Base-by-base conservation (phyloP, 129 eudicot species). In the Centrapalus pauciflorus region DNA sequence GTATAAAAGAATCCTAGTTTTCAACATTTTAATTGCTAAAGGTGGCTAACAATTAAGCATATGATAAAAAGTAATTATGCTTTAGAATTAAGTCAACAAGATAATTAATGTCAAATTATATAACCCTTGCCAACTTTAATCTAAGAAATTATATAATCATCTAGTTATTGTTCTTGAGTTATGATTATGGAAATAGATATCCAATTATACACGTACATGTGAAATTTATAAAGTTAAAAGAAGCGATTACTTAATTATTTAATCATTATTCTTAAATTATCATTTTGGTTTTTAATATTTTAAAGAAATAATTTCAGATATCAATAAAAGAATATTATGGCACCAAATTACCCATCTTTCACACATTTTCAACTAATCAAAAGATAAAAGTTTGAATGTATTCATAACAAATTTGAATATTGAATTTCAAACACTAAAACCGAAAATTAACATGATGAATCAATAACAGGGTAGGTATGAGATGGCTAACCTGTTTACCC, bases 401-500 rank as follows among this genome's bases (percentile, higher is more conserved):
- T 55, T 45, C 8, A 23, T 45, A 19, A 30, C 40, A 27, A 56
- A 57, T 29, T 17, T 1, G 19, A 16, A 57, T 29, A 2, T 30
- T 33, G 64, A 30, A 29, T 13, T 5, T 9, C 1, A 38, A 69
- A 16, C 43, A 38, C 65, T 26, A 69, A 69, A 38, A 16, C 5
- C 23, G 16, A 55, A 55, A 0, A 55, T n/a, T n/a, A n/a, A n/a
- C 17, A 55, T 11, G 13, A 11, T 17, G 29, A 28, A 58, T 4
- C 16, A 8, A 52, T 2, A 19, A 65, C 24, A 6, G 16, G 54
- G 3, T 16, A 38, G 37, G 4, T 25, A 54, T 1, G 33, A 57
- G 12, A 34, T 8, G 50, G 55, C 20, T 32, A 20, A 80, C 94
- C 93, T 89, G 96, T 79, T 77, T 81, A 51, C 94, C 96, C 87